These are phyloP conservation scores for Talaromyces sp. DNA, from an alignment of 2,329 filamentous ascomycete genomes.

Conservation along the genomic window DNA sequence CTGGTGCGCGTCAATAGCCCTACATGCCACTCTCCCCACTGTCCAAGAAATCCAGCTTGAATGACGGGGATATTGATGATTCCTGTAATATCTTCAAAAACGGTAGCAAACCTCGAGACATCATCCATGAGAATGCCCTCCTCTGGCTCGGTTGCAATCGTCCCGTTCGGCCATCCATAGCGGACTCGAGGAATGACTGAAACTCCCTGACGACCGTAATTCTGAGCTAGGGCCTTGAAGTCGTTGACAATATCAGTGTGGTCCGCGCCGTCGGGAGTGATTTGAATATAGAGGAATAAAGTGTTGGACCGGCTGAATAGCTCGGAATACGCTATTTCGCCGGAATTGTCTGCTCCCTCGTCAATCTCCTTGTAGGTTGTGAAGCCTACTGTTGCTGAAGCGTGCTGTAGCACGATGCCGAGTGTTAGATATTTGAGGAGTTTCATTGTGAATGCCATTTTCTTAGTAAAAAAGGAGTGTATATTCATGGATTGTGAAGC, in stretches of 20 bases:
- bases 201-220: slow-evolving; percentile 9
- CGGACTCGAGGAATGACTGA: slow-evolving; percentile 11
- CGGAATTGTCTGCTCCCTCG: slow-evolving; percentile 11
- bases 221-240: slow-evolving; percentile 4
- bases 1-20: background rate
- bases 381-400: slow-evolving; percentile 2
- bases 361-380: slow-evolving; percentile 4
- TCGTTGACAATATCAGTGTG: slow-evolving; percentile 4
- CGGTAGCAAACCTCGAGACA: background rate
- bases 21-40: slow-evolving; percentile 15
- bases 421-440: background rate
- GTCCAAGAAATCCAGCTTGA: slow-evolving; percentile 11
- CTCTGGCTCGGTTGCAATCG: slow-evolving; percentile 8
- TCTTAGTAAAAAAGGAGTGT: background rate
- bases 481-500: no score
- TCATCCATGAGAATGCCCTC: slow-evolving; percentile 7
- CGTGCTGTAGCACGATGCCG: background rate
- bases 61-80: slow-evolving; percentile 10
- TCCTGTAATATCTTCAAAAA: background rate
- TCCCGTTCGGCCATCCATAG: slow-evolving; percentile 3
- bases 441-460: background rate
- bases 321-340: background rate
- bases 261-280: background rate
- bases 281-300: slow-evolving; percentile 11
- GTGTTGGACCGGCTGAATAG: background rate